Percentiles rank a stretch among this genome's conserved stretches.
These are phyloP conservation scores for Spatholobus suberectus DNA, from an alignment of 306 rosid genomes.

Conservation along the genomic window DNA sequence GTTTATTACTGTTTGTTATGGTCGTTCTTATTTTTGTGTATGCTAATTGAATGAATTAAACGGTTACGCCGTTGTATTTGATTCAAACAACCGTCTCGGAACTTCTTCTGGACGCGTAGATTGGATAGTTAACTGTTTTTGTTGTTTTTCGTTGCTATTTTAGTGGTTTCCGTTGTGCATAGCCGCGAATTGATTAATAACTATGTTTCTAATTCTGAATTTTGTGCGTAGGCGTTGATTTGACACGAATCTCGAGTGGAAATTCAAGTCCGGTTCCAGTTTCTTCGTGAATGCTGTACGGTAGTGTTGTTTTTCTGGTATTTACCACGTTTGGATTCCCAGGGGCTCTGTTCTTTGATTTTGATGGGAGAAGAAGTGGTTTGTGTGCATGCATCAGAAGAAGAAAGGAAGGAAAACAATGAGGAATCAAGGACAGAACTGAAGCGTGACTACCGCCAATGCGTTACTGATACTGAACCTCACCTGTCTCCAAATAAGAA, in stretches of 20 bases:
- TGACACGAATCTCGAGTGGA: slow-evolving; percentile 32
- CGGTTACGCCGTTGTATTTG: slow-evolving; percentile 36
- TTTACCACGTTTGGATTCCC: slow-evolving; percentile 32
- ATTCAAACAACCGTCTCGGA: background rate
- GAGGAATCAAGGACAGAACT: slow-evolving; percentile 55
- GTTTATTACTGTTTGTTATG: slow-evolving; percentile 33
- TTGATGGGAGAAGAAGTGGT: slow-evolving; percentile 85
- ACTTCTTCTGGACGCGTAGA: background rate
- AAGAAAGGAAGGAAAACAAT: slow-evolving; percentile 54
- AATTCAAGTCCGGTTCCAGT: slow-evolving; percentile 17
- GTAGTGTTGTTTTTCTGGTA: slow-evolving; percentile 39
- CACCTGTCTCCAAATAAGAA: slow-evolving; percentile 64
- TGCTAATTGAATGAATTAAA: slow-evolving; percentile 15
- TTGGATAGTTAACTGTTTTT: slow-evolving; percentile 6
- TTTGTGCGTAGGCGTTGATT: slow-evolving; percentile 29
- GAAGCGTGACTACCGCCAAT: slow-evolving; percentile 68
- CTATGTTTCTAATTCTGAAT: slow-evolving; percentile 9
- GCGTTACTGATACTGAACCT: slow-evolving; percentile 54
- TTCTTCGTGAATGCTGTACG: slow-evolving; percentile 61
- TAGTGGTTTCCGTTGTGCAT: slow-evolving; percentile 17
- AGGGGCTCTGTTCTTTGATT: slow-evolving; percentile 53
- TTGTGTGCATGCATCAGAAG: slow-evolving; percentile 53
- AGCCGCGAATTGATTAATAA: slow-evolving; percentile 13
- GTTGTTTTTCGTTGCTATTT: slow-evolving; percentile 10
- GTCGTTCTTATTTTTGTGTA: background rate